Evolutionary conservation across 2,329 filamentous ascomycete species (phyloP).

Genomic region (Botrytis aclada): DNA sequence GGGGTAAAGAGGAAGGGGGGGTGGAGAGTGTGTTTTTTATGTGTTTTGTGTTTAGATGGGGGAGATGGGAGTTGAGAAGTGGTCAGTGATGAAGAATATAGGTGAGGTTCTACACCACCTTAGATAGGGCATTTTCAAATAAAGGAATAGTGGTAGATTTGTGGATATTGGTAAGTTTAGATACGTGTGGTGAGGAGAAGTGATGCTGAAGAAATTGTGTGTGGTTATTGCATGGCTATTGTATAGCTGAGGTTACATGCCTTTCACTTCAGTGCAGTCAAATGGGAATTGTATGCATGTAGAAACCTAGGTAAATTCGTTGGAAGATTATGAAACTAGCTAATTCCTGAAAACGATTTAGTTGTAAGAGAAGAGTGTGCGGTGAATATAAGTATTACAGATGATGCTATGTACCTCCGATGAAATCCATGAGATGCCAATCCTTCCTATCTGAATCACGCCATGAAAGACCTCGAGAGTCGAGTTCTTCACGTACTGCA

Average conservation of each 20-base stretch:
- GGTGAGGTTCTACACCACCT: too few species aligned
- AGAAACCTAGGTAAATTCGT: neutral
- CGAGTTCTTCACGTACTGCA: neutral
- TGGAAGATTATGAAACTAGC: neutral
- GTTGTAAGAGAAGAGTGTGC: neutral
- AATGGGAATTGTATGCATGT: neutral
- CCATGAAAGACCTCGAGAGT: neutral
- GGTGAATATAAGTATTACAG: neutral
- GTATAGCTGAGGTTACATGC: neutral
- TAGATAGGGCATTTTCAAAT: too few species aligned
- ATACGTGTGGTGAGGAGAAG: neutral
- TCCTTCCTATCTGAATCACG: too few species aligned
- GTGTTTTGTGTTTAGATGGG: neutral
- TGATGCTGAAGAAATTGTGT: neutral
- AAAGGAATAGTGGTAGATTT: neutral
- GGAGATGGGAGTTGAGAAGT: neutral
- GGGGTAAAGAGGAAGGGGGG: neutral
- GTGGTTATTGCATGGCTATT: neutral
- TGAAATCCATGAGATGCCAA: too few species aligned
- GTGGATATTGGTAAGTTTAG: neutral
- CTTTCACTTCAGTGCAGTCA: neutral
- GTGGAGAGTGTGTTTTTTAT: neutral
- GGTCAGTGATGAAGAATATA: neutral
- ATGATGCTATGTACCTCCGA: neutral
- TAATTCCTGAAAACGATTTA: neutral